Evolutionary conservation across 805 yeast species (phyloP).

Genomic region (Metschnikowia borealis): DNA sequence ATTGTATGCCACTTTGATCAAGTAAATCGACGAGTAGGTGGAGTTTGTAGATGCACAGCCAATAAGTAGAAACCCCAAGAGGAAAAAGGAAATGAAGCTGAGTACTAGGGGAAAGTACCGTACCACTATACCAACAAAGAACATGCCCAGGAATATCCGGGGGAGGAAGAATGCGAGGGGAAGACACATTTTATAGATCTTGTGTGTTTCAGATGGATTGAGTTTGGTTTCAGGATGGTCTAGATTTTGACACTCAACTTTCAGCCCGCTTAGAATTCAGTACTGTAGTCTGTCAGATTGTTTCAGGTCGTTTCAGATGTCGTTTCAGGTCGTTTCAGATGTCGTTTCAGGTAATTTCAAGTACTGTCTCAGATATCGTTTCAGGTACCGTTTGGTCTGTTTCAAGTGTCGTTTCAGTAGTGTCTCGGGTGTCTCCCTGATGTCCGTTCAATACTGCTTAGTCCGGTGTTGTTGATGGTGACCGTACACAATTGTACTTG

Average conservation of each 20-base stretch:
- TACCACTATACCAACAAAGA: constrained; percentile 10
- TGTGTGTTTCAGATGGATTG: background rate
- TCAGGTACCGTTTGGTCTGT: too few species aligned
- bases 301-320: too few species aligned
- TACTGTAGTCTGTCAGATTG: too few species aligned
- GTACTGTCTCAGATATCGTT: too few species aligned
- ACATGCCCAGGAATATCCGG: constrained; percentile 11
- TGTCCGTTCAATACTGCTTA: too few species aligned
- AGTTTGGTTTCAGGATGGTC: background rate
- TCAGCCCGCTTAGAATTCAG: too few species aligned
- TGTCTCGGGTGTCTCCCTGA: too few species aligned
- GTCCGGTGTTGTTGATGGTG: too few species aligned
- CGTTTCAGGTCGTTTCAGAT: too few species aligned
- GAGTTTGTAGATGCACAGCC: constrained; percentile 46
- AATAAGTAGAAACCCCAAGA: constrained; percentile 51
- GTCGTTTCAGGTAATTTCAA: too few species aligned
- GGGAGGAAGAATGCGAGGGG: constrained; percentile 9
- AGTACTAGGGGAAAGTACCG: constrained; percentile 22
- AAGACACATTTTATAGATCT: constrained; percentile 8
- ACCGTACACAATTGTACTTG: too few species aligned
- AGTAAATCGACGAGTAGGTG: constrained; percentile 46
- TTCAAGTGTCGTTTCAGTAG: too few species aligned
- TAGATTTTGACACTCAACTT: background rate
- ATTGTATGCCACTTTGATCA: constrained; percentile 49
- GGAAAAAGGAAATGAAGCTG: constrained; percentile 45